Evolutionary conservation across 2,329 filamentous ascomycete genomes (phyloP), one percentile per base, ranked within the genome.

Genomic region (Fusarium udum): DNA sequence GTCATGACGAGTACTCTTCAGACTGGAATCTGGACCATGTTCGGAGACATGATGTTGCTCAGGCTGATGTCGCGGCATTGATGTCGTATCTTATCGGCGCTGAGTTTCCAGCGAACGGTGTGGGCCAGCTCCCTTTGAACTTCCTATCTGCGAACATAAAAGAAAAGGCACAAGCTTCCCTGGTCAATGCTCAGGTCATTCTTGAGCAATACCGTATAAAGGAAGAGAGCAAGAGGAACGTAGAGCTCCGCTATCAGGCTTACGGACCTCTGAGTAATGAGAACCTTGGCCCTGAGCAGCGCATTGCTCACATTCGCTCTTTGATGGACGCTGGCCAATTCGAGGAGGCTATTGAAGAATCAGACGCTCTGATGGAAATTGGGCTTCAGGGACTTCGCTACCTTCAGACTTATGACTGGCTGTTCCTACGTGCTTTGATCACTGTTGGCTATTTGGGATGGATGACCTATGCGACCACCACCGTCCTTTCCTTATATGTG

Each of bases 131-230:
- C 37, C 96, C 96, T 1, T 84, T 99, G 36, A 89, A 93, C 1
- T 99, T 93, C 80, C 84, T 98, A 14, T 89, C 92, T 57, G 93
- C 92, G 2, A 87, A 87, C 75, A 87, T 90, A 14, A 87, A 90
- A 59, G 91, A 94, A 71, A 98, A 98, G 82, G 94, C 97, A 0
- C 88, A 93, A 77, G 95, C 95, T 3, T 91, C 94, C 11, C 85
- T 98, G 26, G 91, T 93, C 42, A 99, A 99, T 78, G 92, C 95
- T 0, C 90, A 91, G 75, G 92, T 92, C 45, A 96, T 99, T 53
- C 84, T 99, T 36, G 96, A 99, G 80, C 98, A 98, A 92, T 99
- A 98, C 80, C 91, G 89, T 32, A 93, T 99, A 67, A 99, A 99
- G 83, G 95, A 98, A 81, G 90, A 92, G 72, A 88, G 92, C 73